Evolutionary conservation across 148 eudicot genomes (phyloP), one percentile per base, ranked within the genome.

Genomic region (Camellia lanceoleosa): DNA sequence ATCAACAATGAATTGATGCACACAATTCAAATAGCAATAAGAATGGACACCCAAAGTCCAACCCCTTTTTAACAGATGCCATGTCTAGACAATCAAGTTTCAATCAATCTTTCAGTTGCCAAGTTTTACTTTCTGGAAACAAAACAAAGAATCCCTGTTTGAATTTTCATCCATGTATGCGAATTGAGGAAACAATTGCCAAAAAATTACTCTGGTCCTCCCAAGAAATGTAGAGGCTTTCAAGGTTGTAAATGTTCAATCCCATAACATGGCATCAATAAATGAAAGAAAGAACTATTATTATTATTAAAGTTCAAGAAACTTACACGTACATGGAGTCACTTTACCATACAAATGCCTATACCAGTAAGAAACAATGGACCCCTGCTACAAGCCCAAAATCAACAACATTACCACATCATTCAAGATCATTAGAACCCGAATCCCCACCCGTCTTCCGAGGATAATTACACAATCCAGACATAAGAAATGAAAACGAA

Each of bases 401-500:
- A 66, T 47, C 20, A 41, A 74, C 75, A 52, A 30, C 38, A 30
- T 80, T 42, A 49, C 80, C 72, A 47, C 59, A 78, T 87, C 83
- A 90, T 74, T 87, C 87, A 41, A 88, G 55, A 54, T 85, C 87
- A 77, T 78, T 78, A 49, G 85, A 82, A 69, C 88, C 88, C 30
- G 85, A 81, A 62, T 87, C 80, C 66, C 87, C 82, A 49, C 81
- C 95, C 41, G 76, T 80, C 90, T 89, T 89, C 72, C 83, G 87
- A 9, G 79, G 52, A 76, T 81, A 83, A 61, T 73, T 78, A 75
- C 83, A 68, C 11, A 82, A 68, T 38, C 91, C 92, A 5, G 92
- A 72, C 42, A 87, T 61, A 18, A 92, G 87, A 86, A 92, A 93
- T 3, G 97, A 84, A 84, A 95, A 88, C 5, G 98, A 87, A 86